Evolutionary conservation across 2,329 filamentous ascomycete genomes (phyloP), one percentile per base, ranked within the genome.

Genomic region (Phoma sp.): DNA sequence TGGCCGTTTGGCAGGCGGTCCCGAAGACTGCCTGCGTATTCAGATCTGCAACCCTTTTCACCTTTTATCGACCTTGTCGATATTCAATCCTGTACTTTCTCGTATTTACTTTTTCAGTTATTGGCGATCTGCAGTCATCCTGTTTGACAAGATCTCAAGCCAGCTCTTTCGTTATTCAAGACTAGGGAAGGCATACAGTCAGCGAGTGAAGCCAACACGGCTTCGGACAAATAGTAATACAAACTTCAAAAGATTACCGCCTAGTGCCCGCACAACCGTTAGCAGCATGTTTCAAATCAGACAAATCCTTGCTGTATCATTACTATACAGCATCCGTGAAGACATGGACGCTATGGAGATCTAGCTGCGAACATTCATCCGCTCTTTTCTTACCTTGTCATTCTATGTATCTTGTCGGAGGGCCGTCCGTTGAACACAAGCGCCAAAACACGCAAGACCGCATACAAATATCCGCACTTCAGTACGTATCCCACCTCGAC

Each of bases 101-200:
- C 40, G 40, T 55, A 44, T 13, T 27, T 55, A 44, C 33, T 35
- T 46, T 31, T 9, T 6, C 13, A 4, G 15, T 13, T 8, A 35
- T 33, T 24, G 43, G 38, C 43, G 32, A 32, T 32, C 12, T 40
- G 40, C 22, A 29, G 2, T 38, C 22, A 38, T 44, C 24, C 35
- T 36, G 9, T 37, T 40, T 17, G 19, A 45, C 35, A 35, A 6
- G 8, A 43, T 29, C 9, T 37, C 17, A 7, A 13, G n/a, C 27
- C 39, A 33, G 15, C 46, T 55, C 27, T 50, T 50, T 50, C 40
- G 19, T 36, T 49, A 7, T 4, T 41, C n/a, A 50, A 55, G 52
- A 50, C 32, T 55, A 50, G 46, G 52, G 52, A 50, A 17, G 45
- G 45, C 51, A 35, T 35, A 49, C 44, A 49, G 43, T 43, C 43